Conservation (phyloP, 1,139 yeast species). For the Kodamaea sp. region DNA sequence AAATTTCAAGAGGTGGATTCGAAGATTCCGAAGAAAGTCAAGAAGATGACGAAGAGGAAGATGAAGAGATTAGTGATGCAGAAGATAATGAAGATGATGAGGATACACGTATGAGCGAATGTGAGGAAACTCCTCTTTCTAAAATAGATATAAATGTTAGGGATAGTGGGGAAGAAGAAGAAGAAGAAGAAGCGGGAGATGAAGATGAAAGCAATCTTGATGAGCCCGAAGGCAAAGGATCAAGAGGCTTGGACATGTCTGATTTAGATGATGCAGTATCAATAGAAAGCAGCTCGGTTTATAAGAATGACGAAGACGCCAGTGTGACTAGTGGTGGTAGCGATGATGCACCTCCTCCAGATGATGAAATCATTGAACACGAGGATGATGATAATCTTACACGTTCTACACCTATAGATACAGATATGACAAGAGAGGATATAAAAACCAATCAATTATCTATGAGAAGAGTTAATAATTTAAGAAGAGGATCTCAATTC, state of each 20-base stretch:
- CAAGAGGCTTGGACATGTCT: conserved; percentile 15
- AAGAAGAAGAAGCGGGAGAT: conserved; percentile 17
- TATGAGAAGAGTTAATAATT: too few relatives aligned
- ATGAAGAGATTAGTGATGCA: background rate
- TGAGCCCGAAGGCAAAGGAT: conserved; percentile 13
- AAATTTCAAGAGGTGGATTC: background rate
- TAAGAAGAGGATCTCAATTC: too few relatives aligned
- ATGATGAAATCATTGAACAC: conserved; percentile 1
- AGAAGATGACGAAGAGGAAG: conserved; percentile 2
- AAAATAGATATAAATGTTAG: conserved; percentile 1
- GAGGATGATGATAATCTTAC: conserved; percentile 13
- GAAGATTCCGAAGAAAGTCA: background rate
- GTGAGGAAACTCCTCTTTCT: background rate
- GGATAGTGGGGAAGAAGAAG: conserved; percentile 10
- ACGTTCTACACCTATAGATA: background rate
- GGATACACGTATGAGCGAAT: conserved; percentile 14
- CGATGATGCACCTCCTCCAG: background rate
- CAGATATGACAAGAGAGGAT: background rate
- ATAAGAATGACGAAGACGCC: conserved; percentile 12
- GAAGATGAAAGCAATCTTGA: conserved; percentile 29
- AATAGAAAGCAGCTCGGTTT: conserved; percentile 14
- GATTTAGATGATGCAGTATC: conserved; percentile 18
- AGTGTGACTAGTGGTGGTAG: background rate
- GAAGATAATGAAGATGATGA: conserved; percentile 9
- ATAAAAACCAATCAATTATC: conserved; percentile 8